phyloP scores from a whole-genome alignment of 148 eudicot genomes.

The Dianthus caryophyllus region DNA sequence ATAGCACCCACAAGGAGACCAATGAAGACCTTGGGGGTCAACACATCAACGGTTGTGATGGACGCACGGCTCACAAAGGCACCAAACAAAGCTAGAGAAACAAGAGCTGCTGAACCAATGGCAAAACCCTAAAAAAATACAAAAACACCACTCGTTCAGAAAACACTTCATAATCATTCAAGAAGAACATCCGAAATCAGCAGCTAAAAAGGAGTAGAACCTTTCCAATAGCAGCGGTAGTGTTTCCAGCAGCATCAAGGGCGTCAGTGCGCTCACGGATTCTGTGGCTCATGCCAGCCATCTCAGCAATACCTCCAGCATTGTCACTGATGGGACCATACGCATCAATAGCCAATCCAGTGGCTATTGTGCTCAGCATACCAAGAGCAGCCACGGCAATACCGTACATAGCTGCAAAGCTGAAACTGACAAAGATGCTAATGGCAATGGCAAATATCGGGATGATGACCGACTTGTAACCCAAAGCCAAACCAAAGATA shows the following conservation, averaged over 20 bases:
- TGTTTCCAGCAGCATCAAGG: slow-evolving; percentile 96
- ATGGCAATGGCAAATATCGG: slow-evolving; percentile 87
- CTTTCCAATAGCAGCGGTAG: slow-evolving; percentile 96
- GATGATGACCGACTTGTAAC: slow-evolving; percentile 83
- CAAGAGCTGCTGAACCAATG: slow-evolving; percentile 92
- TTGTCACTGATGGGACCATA: slow-evolving; percentile 97
- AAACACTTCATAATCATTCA: not conserved
- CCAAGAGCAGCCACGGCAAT: slow-evolving; percentile 91
- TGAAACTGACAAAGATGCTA: slow-evolving; percentile 75
- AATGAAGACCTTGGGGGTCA: slow-evolving; percentile 82
- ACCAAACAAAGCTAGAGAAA: slow-evolving; percentile 84
- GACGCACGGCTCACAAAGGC: slow-evolving; percentile 85
- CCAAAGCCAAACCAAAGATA: slow-evolving; percentile 83
- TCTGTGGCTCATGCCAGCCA: slow-evolving; percentile 95
- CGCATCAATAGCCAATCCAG: slow-evolving; percentile 91
- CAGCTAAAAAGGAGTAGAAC: slow-evolving; percentile 22
- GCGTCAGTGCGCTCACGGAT: slow-evolving; percentile 94
- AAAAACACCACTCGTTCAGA: not conserved
- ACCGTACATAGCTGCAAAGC: slow-evolving; percentile 92
- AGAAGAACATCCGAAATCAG: not conserved
- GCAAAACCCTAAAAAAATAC: slow-evolving; percentile 66
- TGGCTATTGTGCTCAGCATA: slow-evolving; percentile 89
- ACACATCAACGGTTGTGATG: slow-evolving; percentile 66
- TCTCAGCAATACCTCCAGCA: slow-evolving; percentile 96
- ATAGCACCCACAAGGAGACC: slow-evolving; percentile 92